phyloP scores from a whole-genome alignment of 2,329 filamentous ascomycete genomes.

The Herpotrichia juniperi region DNA sequence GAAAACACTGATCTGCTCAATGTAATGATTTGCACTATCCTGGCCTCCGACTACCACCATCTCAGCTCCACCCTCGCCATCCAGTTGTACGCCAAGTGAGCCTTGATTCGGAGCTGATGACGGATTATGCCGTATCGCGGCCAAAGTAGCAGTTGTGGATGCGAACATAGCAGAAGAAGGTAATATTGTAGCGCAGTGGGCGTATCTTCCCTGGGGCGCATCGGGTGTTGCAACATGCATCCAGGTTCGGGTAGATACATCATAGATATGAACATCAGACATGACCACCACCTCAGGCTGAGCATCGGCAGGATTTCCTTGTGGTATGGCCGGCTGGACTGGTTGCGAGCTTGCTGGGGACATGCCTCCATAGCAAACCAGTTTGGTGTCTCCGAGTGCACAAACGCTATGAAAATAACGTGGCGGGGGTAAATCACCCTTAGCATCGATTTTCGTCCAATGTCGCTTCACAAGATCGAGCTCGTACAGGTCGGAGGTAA shows the following conservation, averaged over 20 bases:
- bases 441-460: constrained; percentile 88
- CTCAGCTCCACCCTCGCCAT: constrained; percentile 90
- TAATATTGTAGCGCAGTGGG: constrained; percentile 91
- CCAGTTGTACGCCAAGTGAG: constrained; percentile 83
- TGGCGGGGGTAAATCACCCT: constrained; percentile 85
- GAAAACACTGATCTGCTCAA: constrained; percentile 98
- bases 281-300: constrained; percentile 93
- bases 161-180: constrained; percentile 88
- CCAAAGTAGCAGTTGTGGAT: constrained; percentile 81
- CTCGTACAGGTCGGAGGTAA: constrained; percentile 92
- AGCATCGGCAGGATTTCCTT: constrained; percentile 59
- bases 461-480: constrained; percentile 88
- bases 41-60: constrained; percentile 98
- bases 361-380: constrained; percentile 99
- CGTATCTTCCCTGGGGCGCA: constrained; percentile 90
- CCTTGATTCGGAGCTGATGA: constrained; percentile 85
- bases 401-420: constrained; percentile 98
- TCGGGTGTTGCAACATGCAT: constrained; percentile 81
- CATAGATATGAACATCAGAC: constrained; percentile 97
- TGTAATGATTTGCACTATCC: constrained; percentile 97
- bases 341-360: constrained; percentile 69
- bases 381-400: constrained; percentile 87
- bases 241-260: constrained; percentile 83
- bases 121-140: constrained; percentile 88
- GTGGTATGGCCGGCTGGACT: constrained; percentile 41